Conservation (phyloP, 805 yeast species). For the Ogataea zsoltii region DNA sequence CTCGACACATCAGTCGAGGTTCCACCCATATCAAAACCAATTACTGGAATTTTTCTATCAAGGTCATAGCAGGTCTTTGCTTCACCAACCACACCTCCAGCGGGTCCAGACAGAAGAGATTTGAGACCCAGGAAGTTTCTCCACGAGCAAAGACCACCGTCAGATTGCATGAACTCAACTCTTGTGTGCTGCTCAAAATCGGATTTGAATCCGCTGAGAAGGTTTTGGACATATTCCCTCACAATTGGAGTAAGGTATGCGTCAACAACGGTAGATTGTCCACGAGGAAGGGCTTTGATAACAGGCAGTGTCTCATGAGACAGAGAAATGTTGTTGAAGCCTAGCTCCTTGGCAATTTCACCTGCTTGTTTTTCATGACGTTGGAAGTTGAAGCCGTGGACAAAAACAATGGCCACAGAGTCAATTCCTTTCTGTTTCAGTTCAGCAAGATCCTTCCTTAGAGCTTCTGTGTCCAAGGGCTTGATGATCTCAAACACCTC, state of each 20-base stretch:
- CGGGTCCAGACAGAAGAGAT: slow-evolving; percentile 59
- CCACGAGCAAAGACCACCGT: slow-evolving; percentile 58
- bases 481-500: slow-evolving; percentile 40
- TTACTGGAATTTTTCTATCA: slow-evolving; percentile 23
- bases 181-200: slow-evolving; percentile 35
- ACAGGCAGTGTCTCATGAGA: slow-evolving; percentile 40
- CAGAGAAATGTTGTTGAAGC: slow-evolving; percentile 46
- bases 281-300: slow-evolving; percentile 41
- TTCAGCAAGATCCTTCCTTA: slow-evolving; percentile 23
- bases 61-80: slow-evolving; percentile 52
- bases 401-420: slow-evolving; percentile 39
- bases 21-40: slow-evolving; percentile 42
- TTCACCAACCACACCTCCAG: slow-evolving; percentile 63
- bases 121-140: slow-evolving; percentile 52
- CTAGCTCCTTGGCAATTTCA: slow-evolving; percentile 40
- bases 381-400: slow-evolving; percentile 39
- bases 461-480: slow-evolving; percentile 32
- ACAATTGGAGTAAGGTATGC: slow-evolving; percentile 47
- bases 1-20: slow-evolving; percentile 41
- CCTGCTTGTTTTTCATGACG: slow-evolving; percentile 38
- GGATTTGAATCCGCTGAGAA: slow-evolving; percentile 34
- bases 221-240: slow-evolving; percentile 39
- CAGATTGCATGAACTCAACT: slow-evolving; percentile 58
- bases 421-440: slow-evolving; percentile 30
- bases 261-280: slow-evolving; percentile 43